Evolutionary conservation across 2,329 filamentous ascomycete genomes (phyloP), one percentile per base, ranked within the genome.

Genomic region (Verticillium nubilum): DNA sequence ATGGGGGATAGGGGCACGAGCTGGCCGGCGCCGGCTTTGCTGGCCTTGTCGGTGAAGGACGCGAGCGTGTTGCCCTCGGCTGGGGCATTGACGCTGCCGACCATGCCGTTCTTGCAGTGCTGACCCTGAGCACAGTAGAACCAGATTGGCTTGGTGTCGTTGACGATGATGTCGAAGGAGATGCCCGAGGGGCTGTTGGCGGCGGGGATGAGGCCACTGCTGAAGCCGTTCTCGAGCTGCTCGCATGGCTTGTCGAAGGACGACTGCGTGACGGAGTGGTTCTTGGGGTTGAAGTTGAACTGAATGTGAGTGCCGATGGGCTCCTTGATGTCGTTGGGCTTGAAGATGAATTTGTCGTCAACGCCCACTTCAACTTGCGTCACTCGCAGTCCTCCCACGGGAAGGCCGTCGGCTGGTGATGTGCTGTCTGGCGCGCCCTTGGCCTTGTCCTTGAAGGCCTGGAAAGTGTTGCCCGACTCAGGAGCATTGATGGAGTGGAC

Each of bases 251-350:
- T 70, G 60, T 78, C 80, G 66, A 87, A 88, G 61, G 78, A 79
- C 13, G 83, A 84, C 70, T 86, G 81, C 7, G 82, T 82, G 59
- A 88, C 80, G n/a, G 84, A 86, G 74, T 88, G 86, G 67, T 86
- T 86, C n/a, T 64, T 66, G n/a, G 70, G 67, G 55, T 71, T 70
- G 66, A 80, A 80, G 61, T 78, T 76, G 67, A 78, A 80, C 64
- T 78, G 73, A 12, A 80, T 67, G 33, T 70, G 69, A 17, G 79
- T 76, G 61, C 85, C 85, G 5, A 78, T 70, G 1, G 72, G 70
- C n/a, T 83, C 85, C 19, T 72, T 71, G 61, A 87, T 65, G 58
- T 76, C 76, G 59, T 80, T 73, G 7, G 85, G 85, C 13, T 70
- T 74, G 69, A 83, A 87, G 25, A 66, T 65, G 7, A 73, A 63